These are phyloP conservation scores for Penicillium turbatum DNA, from an alignment of 495 filamentous ascomycete species.

Conservation along the genomic window DNA sequence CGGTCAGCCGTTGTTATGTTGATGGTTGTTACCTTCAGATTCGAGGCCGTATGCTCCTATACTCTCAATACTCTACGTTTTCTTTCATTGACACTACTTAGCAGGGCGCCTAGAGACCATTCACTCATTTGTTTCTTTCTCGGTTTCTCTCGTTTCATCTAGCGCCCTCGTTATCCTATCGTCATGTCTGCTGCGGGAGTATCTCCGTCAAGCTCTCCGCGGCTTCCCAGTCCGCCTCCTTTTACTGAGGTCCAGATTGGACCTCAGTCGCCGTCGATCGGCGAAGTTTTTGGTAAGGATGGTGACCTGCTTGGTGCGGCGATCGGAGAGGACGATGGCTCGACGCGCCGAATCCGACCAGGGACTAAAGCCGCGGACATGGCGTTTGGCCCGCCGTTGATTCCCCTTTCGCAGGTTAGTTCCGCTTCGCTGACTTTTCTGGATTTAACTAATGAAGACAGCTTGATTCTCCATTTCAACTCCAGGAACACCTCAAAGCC, in stretches of 20 bases:
- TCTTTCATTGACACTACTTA: conserved; percentile 7
- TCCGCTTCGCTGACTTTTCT: not conserved
- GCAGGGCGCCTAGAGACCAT: conserved; percentile 19
- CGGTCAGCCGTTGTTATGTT: conserved; percentile 27
- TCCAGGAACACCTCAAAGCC: conserved; percentile 96
- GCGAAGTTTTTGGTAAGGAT: conserved; percentile 45
- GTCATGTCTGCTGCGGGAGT: conserved; percentile 51
- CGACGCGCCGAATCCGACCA: conserved; percentile 81
- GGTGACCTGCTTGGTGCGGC: conserved; percentile 38
- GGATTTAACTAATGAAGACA: conserved; percentile 33
- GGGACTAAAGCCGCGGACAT: conserved; percentile 88
- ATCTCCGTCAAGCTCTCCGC: conserved; percentile 74
- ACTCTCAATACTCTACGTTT: conserved; percentile 12
- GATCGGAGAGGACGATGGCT: conserved; percentile 55
- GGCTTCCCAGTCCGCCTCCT: conserved; percentile 83
- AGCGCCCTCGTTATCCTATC: conserved; percentile 13
- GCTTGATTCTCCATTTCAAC: conserved; percentile 94
- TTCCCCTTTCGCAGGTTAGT: conserved; percentile 75
- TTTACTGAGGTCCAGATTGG: conserved; percentile 87
- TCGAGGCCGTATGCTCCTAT: conserved; percentile 8
- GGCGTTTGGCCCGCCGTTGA: conserved; percentile 81
- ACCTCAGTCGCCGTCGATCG: conserved; percentile 70
- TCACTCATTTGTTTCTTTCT: conserved; percentile 20
- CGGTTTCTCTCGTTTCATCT: conserved; percentile 21
- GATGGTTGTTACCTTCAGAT: conserved; percentile 17